Percentiles rank a stretch among this genome's conserved stretches.
Evolutionary conservation across 176 grass and related monocot genomes (phyloP).

Genomic region (Rhipidocladum racemiflorum): DNA sequence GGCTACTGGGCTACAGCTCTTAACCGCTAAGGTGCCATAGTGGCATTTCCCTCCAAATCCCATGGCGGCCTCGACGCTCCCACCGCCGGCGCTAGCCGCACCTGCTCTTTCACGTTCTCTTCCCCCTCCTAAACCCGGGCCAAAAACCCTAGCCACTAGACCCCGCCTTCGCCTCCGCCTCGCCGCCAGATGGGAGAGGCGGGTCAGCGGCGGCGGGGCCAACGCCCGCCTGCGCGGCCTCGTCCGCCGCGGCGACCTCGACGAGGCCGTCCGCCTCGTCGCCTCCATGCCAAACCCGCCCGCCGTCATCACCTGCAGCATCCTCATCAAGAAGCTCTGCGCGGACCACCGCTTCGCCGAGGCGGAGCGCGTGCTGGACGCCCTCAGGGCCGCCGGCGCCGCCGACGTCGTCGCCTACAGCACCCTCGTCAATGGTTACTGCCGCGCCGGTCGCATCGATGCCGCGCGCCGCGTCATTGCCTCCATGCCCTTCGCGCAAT

Average conservation of each 20-base stretch:
- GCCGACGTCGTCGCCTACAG: slow-evolving; percentile 43
- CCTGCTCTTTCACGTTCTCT: neutral
- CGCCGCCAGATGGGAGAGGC: neutral
- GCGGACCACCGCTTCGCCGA: slow-evolving; percentile 15
- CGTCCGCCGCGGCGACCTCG: slow-evolving; percentile 27
- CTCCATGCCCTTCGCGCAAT: slow-evolving; percentile 24
- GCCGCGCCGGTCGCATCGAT: slow-evolving; percentile 21
- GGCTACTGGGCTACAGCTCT: too few species aligned
- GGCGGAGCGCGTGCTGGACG: slow-evolving; percentile 31
- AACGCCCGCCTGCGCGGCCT: slow-evolving; percentile 19
- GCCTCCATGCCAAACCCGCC: slow-evolving; percentile 4
- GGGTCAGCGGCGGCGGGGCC: neutral
- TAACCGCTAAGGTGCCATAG: too few species aligned
- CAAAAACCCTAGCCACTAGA: neutral
- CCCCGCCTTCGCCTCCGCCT: neutral
- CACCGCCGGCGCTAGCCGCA: neutral
- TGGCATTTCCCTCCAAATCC: too few species aligned
- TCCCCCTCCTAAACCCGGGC: too few species aligned
- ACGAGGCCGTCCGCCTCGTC: slow-evolving; percentile 14
- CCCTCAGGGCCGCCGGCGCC: too few species aligned
- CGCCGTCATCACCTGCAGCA: slow-evolving; percentile 30
- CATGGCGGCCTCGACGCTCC: too few species aligned
- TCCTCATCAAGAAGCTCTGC: slow-evolving; percentile 47
- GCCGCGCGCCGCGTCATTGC: slow-evolving; percentile 19
- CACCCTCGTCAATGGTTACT: slow-evolving; percentile 43